These are phyloP conservation scores for Ceratorhiza oryzae-sativae DNA, from an alignment of 1,284 basidiomycete genomes.

Conservation along the genomic window DNA sequence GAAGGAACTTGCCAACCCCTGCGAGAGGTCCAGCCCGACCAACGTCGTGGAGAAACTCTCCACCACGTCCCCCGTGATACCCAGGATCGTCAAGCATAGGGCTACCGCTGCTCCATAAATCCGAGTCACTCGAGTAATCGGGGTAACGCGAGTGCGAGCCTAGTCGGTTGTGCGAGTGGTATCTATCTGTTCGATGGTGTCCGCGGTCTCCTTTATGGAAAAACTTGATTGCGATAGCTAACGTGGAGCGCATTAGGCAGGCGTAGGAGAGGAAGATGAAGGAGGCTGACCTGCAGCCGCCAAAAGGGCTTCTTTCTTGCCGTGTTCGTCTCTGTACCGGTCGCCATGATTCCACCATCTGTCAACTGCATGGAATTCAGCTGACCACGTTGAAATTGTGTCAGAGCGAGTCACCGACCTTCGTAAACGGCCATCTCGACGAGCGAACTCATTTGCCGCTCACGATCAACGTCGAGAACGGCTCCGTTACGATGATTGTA, in stretches of 20 bases:
- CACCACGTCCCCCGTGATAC: neutral
- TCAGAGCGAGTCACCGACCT: neutral
- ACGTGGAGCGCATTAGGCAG: neutral
- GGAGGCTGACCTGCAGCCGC: constrained; percentile 56
- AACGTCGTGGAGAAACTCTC: neutral
- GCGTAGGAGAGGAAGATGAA: neutral
- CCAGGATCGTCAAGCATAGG: neutral
- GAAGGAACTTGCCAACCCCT: no score
- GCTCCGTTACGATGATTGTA: constrained; percentile 30
- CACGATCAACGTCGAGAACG: constrained; percentile 10
- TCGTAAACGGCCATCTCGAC: constrained; percentile 12
- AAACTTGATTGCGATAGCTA: constrained; percentile 23
- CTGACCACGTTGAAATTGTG: no score
- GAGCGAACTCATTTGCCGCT: neutral
- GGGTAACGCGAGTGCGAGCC: neutral
- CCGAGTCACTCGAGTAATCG: neutral
- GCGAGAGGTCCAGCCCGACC: no score
- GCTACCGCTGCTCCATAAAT: neutral
- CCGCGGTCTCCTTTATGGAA: constrained; percentile 22
- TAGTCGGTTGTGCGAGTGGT: neutral
- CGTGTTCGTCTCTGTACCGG: constrained; percentile 55
- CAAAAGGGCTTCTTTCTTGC: constrained; percentile 59
- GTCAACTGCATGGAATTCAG: constrained; percentile 13
- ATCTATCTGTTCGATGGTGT: neutral
- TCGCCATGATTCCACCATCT: constrained; percentile 57